A percentile compares a stretch with the other conserved stretches of the same genome.
These are phyloP conservation scores for Monosporascus ibericus DNA, from an alignment of 2,329 filamentous ascomycete genomes.

Conservation along the genomic window DNA sequence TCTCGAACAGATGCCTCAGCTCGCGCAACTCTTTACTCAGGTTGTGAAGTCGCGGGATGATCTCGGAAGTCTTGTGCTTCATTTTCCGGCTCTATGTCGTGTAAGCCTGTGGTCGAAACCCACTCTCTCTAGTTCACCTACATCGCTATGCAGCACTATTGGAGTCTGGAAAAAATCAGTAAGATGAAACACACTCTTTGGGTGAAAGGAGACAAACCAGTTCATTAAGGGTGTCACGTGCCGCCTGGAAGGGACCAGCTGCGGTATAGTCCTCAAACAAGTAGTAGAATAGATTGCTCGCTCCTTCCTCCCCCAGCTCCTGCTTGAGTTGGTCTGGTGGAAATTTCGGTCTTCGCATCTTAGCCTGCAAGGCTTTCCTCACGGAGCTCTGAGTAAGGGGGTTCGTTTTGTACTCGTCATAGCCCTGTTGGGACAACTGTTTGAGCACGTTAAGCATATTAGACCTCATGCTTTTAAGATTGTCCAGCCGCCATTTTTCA, in stretches of 20 bases:
- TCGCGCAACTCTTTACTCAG: slow-evolving; percentile 56
- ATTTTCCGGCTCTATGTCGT: slow-evolving; percentile 23
- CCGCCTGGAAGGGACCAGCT: slow-evolving; percentile 46
- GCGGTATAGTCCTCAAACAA: slow-evolving; percentile 61
- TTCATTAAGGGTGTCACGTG: slow-evolving; percentile 39
- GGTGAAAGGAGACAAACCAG: slow-evolving; percentile 30
- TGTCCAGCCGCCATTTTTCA: slow-evolving; percentile 16
- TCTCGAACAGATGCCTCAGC: slow-evolving; percentile 53
- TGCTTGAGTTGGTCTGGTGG: not conserved
- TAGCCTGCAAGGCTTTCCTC: slow-evolving; percentile 22
- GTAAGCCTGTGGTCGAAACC: slow-evolving; percentile 1
- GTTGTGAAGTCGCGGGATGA: slow-evolving; percentile 51
- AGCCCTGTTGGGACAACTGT: slow-evolving; percentile 34
- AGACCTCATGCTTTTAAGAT: slow-evolving; percentile 29
- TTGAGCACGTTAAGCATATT: slow-evolving; percentile 33
- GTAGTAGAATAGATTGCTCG: slow-evolving; percentile 59
- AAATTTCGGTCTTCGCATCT: slow-evolving; percentile 15
- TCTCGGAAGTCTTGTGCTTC: slow-evolving; percentile 39
- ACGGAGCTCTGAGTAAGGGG: slow-evolving; percentile 37
- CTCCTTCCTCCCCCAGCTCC: slow-evolving; percentile 37
- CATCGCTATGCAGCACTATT: slow-evolving; percentile 28
- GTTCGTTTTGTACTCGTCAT: slow-evolving; percentile 28
- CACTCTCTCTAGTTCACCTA: slow-evolving; percentile 14
- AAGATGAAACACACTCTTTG: not conserved
- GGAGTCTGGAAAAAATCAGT: slow-evolving; percentile 24